Evolutionary conservation across 2,329 filamentous ascomycete genomes (phyloP).

Genomic region (Aureobasidium musti): DNA sequence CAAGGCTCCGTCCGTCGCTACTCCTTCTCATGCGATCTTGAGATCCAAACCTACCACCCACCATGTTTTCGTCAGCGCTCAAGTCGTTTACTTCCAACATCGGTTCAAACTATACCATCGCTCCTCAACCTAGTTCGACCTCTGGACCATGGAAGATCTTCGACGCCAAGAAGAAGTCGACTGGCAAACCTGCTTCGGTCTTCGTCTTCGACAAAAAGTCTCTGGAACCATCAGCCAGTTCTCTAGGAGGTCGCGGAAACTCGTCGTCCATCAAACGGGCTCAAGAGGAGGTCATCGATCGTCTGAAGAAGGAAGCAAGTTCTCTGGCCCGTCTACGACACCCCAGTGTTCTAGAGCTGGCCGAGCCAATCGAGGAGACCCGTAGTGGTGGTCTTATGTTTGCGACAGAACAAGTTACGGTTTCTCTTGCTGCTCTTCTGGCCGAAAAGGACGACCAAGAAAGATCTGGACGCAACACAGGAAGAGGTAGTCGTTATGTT

Average conservation of each 20-base stretch:
- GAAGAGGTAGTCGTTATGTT: conserved; percentile 75
- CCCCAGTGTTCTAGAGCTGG: conserved; percentile 86
- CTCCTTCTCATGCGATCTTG: conserved; percentile 11
- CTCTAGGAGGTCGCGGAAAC: conserved; percentile 61
- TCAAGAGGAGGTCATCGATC: conserved; percentile 86
- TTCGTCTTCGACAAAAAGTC: conserved; percentile 92
- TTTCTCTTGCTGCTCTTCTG: conserved; percentile 78
- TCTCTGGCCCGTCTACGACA: conserved; percentile 85
- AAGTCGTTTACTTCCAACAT: conserved; percentile 97
- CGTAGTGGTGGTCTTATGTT: conserved; percentile 91
- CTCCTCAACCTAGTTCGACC: conserved; percentile 70
- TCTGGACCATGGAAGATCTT: conserved; percentile 97
- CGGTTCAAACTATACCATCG: conserved; percentile 83
- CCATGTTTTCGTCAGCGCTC: conserved; percentile 89
- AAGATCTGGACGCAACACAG: conserved; percentile 64
- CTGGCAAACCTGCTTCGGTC: conserved; percentile 82
- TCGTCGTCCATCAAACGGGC: conserved; percentile 73
- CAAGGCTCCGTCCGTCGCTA: background rate
- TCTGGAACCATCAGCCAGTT: conserved; percentile 67
- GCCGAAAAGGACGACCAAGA: conserved; percentile 90
- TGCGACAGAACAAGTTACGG: conserved; percentile 86
- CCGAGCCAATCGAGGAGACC: conserved; percentile 94
- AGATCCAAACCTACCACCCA: conserved; percentile 35
- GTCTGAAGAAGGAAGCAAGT: conserved; percentile 87
- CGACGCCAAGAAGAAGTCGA: conserved; percentile 95